A percentile compares a stretch with the other conserved stretches of the same genome.
These are phyloP conservation scores for Debaryomycetaceae sp. DNA, from an alignment of 1,139 yeast species.

Conservation along the genomic window DNA sequence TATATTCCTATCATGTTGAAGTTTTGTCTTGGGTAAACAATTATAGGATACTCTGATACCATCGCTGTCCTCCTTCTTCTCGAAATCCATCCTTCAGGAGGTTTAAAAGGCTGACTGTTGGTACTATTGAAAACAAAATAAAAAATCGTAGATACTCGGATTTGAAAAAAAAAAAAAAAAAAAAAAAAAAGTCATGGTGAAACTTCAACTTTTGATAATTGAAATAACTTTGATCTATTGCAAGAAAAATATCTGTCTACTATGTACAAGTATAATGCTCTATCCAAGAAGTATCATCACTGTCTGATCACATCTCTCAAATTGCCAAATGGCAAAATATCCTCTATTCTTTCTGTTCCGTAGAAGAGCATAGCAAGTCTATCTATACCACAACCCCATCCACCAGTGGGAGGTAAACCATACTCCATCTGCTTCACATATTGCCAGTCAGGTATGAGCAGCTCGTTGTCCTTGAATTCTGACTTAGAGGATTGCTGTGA, in stretches of 20 bases:
- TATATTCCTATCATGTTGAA: constrained; percentile 55
- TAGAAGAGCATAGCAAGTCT: constrained; percentile 78
- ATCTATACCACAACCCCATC: constrained; percentile 96
- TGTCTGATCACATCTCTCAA: constrained; percentile 56
- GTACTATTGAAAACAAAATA: background rate
- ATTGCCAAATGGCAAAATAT: constrained; percentile 80
- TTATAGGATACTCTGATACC: constrained; percentile 94
- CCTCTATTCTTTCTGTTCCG: constrained; percentile 64
- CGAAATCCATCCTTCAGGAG: constrained; percentile 69
- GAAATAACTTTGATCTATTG: too few relatives aligned
- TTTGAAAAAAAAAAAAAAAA: background rate
- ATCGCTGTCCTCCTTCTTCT: constrained; percentile 79
- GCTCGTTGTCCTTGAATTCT: constrained; percentile 55
- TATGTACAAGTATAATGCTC: background rate
- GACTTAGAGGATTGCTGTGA: constrained; percentile 50
- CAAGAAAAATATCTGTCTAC: too few relatives aligned
- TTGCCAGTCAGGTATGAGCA: constrained; percentile 67
- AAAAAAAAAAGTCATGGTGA: background rate
- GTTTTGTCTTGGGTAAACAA: constrained; percentile 61
- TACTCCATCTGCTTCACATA: constrained; percentile 78
- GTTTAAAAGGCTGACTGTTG: background rate
- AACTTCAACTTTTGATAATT: too few relatives aligned
- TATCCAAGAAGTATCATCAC: constrained; percentile 6
- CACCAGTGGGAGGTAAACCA: constrained; percentile 97
- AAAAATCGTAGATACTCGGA: background rate